These are phyloP conservation scores for Corynascus novoguineensis DNA, from an alignment of 495 filamentous ascomycete genomes.

Conservation along the genomic window DNA sequence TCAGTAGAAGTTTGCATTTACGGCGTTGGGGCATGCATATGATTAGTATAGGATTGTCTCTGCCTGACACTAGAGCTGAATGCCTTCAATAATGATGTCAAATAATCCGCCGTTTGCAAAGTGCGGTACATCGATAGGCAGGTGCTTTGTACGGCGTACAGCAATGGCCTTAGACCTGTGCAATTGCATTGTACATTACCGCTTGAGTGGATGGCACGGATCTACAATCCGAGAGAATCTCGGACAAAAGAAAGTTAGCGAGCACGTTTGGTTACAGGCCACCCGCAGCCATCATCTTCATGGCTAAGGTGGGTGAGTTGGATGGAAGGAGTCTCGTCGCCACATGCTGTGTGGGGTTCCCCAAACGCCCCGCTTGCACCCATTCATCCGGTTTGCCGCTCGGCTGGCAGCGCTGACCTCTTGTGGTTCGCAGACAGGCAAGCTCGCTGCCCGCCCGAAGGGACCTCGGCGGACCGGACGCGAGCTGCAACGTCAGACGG, in stretches of 20 bases:
- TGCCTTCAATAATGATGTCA: neutral
- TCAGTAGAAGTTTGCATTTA: conserved; percentile 4
- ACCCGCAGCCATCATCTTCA: too few relatives aligned
- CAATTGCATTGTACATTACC: too few relatives aligned
- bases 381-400: conserved; percentile 32
- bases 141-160: too few relatives aligned
- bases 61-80: neutral
- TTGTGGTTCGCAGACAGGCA: conserved; percentile 22
- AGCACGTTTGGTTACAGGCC: too few relatives aligned
- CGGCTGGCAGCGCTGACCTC: conserved; percentile 9
- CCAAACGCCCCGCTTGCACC: conserved; percentile 8
- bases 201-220: too few relatives aligned
- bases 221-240: too few relatives aligned
- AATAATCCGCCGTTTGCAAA: too few relatives aligned
- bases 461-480: neutral
- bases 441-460: conserved; percentile 20
- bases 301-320: too few relatives aligned
- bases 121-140: too few relatives aligned
- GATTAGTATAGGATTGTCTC: too few relatives aligned
- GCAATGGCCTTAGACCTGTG: too few relatives aligned
- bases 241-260: too few relatives aligned
- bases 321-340: neutral
- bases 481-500: conserved; percentile 1
- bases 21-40: neutral
- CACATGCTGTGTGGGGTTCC: conserved; percentile 13